These are phyloP conservation scores for Macrotyloma uniflorum DNA, from an alignment of 306 rosid species.

Conservation along the genomic window DNA sequence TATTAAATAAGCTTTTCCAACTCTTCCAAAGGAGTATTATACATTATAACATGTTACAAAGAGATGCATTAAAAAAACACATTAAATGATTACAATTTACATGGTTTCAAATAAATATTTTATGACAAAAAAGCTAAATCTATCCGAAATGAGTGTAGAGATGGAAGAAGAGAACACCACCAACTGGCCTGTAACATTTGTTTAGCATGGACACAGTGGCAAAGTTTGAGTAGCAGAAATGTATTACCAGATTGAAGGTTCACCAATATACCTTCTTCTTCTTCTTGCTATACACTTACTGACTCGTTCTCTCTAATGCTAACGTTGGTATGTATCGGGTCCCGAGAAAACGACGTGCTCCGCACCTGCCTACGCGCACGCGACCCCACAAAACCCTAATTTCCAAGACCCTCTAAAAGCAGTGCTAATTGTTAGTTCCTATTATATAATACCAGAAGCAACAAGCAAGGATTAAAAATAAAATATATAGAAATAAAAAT, in stretches of 20 bases:
- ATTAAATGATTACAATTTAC: not conserved
- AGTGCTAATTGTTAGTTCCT: constrained; percentile 33
- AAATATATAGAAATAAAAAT: not conserved
- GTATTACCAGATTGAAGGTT: not conserved
- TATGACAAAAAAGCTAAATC: not conserved
- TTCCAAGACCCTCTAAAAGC: constrained; percentile 60
- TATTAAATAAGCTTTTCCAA: not conserved
- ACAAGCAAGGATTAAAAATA: not conserved
- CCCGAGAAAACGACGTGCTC: constrained; percentile 67
- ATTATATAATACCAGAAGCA: constrained; percentile 2
- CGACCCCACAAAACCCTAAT: constrained; percentile 88
- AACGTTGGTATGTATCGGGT: constrained; percentile 32
- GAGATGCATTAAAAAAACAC: not conserved
- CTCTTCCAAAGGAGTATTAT: not conserved
- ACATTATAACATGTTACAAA: not conserved
- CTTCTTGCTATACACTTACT: not conserved
- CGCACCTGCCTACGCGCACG: constrained; percentile 77
- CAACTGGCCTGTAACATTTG: not conserved
- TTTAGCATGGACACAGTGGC: not conserved
- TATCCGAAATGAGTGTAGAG: not conserved
- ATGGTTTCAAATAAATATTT: not conserved
- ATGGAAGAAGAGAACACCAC: not conserved
- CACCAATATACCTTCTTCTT: not conserved
- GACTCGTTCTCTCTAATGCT: not conserved
- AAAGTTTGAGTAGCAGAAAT: not conserved